Evolutionary conservation across 257 asterid species (phyloP).

Genomic region (Primulina tabacum): DNA sequence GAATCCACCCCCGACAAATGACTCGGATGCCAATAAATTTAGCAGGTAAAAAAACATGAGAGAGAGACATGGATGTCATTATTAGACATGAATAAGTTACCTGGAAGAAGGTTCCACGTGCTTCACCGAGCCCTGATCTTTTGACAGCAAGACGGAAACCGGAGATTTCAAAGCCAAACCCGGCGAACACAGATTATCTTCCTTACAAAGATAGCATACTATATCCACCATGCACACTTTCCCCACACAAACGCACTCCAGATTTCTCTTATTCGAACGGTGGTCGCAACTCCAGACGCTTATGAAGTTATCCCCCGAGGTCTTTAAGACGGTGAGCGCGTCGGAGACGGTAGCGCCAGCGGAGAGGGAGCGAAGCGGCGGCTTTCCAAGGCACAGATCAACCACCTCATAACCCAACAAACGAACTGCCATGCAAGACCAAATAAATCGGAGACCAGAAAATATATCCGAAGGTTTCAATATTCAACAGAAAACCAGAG

Average conservation of each 20-base stretch:
- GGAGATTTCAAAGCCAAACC: conserved; percentile 57
- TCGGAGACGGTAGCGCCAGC: conserved; percentile 56
- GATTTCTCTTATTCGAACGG: conserved; percentile 13
- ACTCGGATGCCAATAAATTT: background rate
- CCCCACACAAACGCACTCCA: conserved; percentile 59
- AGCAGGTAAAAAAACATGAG: background rate
- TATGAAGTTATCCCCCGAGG: conserved; percentile 40
- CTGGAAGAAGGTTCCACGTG: conserved; percentile 71
- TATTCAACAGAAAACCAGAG: background rate
- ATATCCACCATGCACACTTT: conserved; percentile 81
- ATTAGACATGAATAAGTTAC: conserved; percentile 24
- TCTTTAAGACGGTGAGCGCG: conserved; percentile 61
- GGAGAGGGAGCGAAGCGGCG: conserved; percentile 68
- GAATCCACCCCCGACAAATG: background rate
- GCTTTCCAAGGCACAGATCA: conserved; percentile 93
- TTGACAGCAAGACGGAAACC: conserved; percentile 50
- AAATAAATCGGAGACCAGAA: background rate
- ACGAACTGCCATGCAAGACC: conserved; percentile 63
- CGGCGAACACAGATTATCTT: conserved; percentile 56
- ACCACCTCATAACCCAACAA: conserved; percentile 63
- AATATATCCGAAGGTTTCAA: background rate
- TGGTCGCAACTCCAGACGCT: conserved; percentile 86
- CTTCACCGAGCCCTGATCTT: conserved; percentile 37
- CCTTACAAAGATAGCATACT: conserved; percentile 56
- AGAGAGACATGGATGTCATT: background rate